Percentiles rank a stretch among this genome's conserved stretches.
These are phyloP conservation scores for Leishmania gerbilli DNA, from an alignment of 208 protist genomes.

Conservation along the genomic window DNA sequence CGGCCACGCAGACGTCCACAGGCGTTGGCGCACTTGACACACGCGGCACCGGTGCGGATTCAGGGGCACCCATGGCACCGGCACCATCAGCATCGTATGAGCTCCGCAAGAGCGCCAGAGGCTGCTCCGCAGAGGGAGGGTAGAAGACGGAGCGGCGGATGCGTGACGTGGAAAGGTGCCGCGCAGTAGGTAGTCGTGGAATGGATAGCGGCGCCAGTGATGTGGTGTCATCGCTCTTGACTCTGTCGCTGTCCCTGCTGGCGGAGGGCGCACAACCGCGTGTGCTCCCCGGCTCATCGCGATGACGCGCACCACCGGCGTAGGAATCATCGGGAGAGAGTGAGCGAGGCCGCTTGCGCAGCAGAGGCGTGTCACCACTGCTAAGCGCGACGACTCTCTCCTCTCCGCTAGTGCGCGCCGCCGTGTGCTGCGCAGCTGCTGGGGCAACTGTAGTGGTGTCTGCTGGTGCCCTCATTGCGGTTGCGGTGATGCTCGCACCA, in stretches of 20 bases:
- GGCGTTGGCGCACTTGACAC: background rate
- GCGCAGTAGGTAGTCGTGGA: constrained; percentile 1
- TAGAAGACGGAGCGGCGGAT: constrained; percentile 23
- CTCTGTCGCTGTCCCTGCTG: background rate
- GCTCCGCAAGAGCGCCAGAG: background rate
- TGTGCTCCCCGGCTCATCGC: background rate
- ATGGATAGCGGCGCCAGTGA: background rate
- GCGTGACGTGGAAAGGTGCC: constrained; percentile 8
- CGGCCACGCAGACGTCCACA: background rate
- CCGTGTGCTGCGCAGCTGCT: background rate
- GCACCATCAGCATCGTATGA: background rate
- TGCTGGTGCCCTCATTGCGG: background rate
- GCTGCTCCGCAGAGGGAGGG: constrained; percentile 18
- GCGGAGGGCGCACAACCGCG: background rate
- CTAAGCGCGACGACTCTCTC: background rate
- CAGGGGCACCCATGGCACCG: background rate
- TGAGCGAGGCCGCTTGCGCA: constrained; percentile 25
- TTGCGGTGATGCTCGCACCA: background rate
- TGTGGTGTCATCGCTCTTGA: background rate
- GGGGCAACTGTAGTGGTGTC: background rate
- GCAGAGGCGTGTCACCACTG: background rate
- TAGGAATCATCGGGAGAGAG: background rate
- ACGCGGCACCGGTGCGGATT: background rate
- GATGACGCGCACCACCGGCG: background rate
- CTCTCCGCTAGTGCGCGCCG: background rate